Evolutionary conservation across 768 basidiomycete genomes (phyloP), one percentile per base, ranked within the genome.

Genomic region (Sutorius australiensis): DNA sequence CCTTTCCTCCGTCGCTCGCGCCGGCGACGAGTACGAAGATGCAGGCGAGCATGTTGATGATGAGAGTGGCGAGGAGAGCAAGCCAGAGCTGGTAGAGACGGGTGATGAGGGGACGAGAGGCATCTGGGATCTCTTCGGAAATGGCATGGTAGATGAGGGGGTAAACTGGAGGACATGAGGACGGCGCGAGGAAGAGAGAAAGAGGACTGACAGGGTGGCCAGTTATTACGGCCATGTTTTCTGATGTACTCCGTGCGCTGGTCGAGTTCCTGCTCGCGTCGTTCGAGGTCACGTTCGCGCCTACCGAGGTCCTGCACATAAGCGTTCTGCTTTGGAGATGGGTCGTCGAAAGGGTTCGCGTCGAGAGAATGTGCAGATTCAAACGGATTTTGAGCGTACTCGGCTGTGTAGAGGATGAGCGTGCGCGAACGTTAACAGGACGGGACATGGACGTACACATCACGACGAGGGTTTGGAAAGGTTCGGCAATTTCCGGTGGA

Each of bases 121-220:
- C 79, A 56, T 90, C 84, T 13, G 92, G 93, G 51, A 98, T 94
- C 71, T 94, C 93, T 54, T 89, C 89, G 63, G 77, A 67, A 65
- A 98, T 95, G 52, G 92, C 88, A 72, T 99, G 97, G 75, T 84
- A 97, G 67, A 99, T 86, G 62, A 99, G 75, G 44, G 95, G 95
- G 67, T 84, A 94, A 77, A 93, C 93, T 95, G 71, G 56, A 42
- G 37, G 58, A 61, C 54, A 58, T 61, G 47, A 63, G 58, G 46
- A 54, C 52, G 53, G 61, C 48, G 57, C 36, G 47, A 48, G 34
- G 0, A 33, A 59, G 44, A 53, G 53, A 47, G 44, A 42, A 46
- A 11, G 46, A 10, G 43, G 36, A 76, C 89, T 66, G 61, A 89
- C 93, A 95, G 13, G 83, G 83, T 32, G 95, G 95, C 86, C 90